Evolutionary conservation across 202 grass and related monocot genomes (phyloP).

Genomic region (Zizania palustris): DNA sequence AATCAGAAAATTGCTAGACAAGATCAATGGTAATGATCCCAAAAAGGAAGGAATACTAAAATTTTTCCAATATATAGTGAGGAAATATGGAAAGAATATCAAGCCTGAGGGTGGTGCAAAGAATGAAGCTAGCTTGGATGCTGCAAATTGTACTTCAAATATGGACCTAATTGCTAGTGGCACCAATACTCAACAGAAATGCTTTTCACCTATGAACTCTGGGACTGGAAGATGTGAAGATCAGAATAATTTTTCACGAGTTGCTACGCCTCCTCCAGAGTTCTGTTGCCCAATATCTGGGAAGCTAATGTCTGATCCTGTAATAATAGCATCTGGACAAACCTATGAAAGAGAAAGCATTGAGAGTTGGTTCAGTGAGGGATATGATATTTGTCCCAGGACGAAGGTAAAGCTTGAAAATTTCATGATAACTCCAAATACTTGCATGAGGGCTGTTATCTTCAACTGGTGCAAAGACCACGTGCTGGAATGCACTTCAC

Average conservation of each 20-base stretch:
- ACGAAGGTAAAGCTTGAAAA: constrained; percentile 42
- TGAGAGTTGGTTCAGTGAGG: constrained; percentile 46
- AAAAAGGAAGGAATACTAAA: constrained; percentile 52
- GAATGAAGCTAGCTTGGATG: constrained; percentile 18
- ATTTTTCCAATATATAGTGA: constrained; percentile 51
- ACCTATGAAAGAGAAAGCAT: constrained; percentile 56
- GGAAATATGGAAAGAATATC: constrained; percentile 61
- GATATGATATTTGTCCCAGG: constrained; percentile 56
- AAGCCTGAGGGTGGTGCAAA: constrained; percentile 19
- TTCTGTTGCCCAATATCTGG: constrained; percentile 58
- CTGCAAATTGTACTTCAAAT: background rate
- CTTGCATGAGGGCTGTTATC: constrained; percentile 50
- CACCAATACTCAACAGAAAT: background rate
- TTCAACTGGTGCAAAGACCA: constrained; percentile 50
- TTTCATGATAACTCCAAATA: constrained; percentile 44
- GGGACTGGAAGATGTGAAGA: constrained; percentile 3
- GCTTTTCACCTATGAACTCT: background rate
- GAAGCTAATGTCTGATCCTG: constrained; percentile 53
- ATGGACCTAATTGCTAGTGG: constrained; percentile 4
- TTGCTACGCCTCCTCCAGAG: constrained; percentile 43
- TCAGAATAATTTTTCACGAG: constrained; percentile 21
- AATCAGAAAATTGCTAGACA: constrained; percentile 56
- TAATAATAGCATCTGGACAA: constrained; percentile 61
- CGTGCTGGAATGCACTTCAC: constrained; percentile 24
- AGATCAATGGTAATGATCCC: constrained; percentile 39